Base-by-base conservation (phyloP, 352 stramenopile species). In the Poterioochromonas sp. region DNA sequence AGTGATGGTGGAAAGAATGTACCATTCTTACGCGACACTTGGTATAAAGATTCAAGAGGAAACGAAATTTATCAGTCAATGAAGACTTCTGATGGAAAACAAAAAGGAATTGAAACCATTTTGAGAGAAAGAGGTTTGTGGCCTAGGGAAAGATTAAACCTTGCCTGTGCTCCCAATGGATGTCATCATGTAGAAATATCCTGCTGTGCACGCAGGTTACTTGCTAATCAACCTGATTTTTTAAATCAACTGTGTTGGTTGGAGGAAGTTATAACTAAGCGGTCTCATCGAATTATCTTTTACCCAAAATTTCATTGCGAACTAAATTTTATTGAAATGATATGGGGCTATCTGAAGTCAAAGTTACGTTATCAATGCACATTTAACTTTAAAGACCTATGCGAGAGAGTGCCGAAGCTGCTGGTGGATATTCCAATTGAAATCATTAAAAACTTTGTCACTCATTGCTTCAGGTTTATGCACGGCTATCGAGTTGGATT, bases 321-420 rank as follows among this genome's bases (percentile, higher is more conserved):
- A 58, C 47, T 58, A 15, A 58, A 58, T 26, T 58, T 58, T 26
- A 58, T 58, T 58, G 47, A 58, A 58, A 58, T 58, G 47, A 58
- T 58, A 26, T 58, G 47, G 47, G 47, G 47, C 15, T 58, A 58
- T 58, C 15, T 26, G 15, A 58, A 58, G 26, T 15, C 47, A 26
- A 26, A 15, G 47, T 58, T 58, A 58, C 47, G 47, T 15, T 26
- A 58, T 15, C 47, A 26, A 58, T 58, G 47, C 47, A 58, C 15
- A 26, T 58, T 26, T 58, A 58, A 26, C 47, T 58, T 58, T 58
- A 26, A 58, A 58, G 47, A 58, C 47, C 47, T 58, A 58, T 26
- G 26, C 15, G 15, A 26, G 47, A 58, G 26, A 15, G 15, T 58
- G 15, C 47, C 47, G 15, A 26, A 26, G 47, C 47, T 26, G 47